phyloP scores from a whole-genome alignment of 352 stramenopile species.

The Phytophthora litchii region DNA sequence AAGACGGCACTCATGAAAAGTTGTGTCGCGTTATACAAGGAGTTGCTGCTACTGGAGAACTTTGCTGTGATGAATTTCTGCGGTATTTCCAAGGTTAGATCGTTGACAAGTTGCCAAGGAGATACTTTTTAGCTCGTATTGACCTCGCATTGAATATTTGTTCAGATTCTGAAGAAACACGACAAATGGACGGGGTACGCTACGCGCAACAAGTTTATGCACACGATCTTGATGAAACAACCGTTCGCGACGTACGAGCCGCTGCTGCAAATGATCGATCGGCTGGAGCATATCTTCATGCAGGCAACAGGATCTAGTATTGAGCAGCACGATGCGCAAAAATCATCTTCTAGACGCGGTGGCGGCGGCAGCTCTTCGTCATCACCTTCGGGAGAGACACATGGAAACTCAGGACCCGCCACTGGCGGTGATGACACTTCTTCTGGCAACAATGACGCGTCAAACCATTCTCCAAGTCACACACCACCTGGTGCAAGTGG shows the following conservation, averaged over 20 bases:
- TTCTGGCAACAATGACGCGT: constrained; percentile 17
- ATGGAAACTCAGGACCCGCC: constrained; percentile 9
- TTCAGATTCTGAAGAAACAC: constrained; percentile 89
- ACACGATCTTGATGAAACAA: constrained; percentile 90
- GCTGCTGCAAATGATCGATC: constrained; percentile 87
- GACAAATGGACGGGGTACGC: constrained; percentile 92
- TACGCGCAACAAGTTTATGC: constrained; percentile 91
- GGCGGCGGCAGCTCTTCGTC: constrained; percentile 36
- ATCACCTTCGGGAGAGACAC: constrained; percentile 21
- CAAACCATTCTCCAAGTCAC: constrained; percentile 41
- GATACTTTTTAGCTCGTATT: neutral
- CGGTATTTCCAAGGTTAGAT: constrained; percentile 80
- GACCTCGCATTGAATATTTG: constrained; percentile 9
- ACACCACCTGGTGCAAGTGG: constrained; percentile 31
- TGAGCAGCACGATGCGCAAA: constrained; percentile 79
- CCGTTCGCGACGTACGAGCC: constrained; percentile 86
- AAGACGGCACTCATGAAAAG: constrained; percentile 84
- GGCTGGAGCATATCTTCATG: constrained; percentile 90
- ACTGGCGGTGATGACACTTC: constrained; percentile 13
- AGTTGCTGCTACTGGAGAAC: constrained; percentile 87
- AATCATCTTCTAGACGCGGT: constrained; percentile 45
- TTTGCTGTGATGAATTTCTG: constrained; percentile 92
- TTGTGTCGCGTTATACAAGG: constrained; percentile 87
- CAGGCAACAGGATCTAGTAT: constrained; percentile 86
- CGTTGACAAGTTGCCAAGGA: neutral